Percentiles rank a stretch among this genome's conserved stretches.
Conservation (phyloP, 2,329 filamentous ascomycete genomes). For the Alternaria solani region DNA sequence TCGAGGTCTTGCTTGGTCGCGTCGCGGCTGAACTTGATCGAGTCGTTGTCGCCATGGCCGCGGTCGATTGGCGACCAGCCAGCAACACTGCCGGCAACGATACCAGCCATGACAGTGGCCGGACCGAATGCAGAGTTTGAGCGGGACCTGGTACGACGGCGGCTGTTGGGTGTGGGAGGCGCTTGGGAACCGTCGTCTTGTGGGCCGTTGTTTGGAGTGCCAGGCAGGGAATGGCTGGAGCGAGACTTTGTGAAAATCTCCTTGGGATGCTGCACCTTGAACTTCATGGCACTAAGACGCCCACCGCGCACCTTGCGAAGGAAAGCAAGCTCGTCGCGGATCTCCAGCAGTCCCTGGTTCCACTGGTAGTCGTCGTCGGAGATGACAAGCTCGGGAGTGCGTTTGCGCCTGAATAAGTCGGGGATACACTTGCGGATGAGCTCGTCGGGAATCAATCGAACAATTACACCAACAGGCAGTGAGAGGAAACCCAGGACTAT, state of each 20-base stretch:
- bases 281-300: slow-evolving; percentile 81
- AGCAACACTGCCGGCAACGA: slow-evolving; percentile 78
- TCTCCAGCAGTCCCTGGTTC: slow-evolving; percentile 75
- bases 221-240: slow-evolving; percentile 70
- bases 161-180: slow-evolving; percentile 64
- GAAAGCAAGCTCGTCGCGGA: slow-evolving; percentile 82
- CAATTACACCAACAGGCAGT: slow-evolving; percentile 80
- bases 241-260: slow-evolving; percentile 70
- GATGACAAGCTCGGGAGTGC: slow-evolving; percentile 52
- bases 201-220: slow-evolving; percentile 67
- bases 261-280: slow-evolving; percentile 77
- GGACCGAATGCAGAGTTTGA: slow-evolving; percentile 78
- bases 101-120: slow-evolving; percentile 82
- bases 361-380: slow-evolving; percentile 64
- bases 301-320: slow-evolving; percentile 82
- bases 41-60: slow-evolving; percentile 50
- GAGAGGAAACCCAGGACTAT: slow-evolving; percentile 85
- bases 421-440: slow-evolving; percentile 59
- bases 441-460: slow-evolving; percentile 83
- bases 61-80: slow-evolving; percentile 78
- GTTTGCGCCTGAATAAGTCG: slow-evolving; percentile 53
- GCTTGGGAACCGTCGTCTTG: slow-evolving; percentile 53
- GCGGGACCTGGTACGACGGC: slow-evolving; percentile 68
- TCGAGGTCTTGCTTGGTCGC: slow-evolving; percentile 53
- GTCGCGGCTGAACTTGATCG: slow-evolving; percentile 49